Evolutionary conservation across 2,329 filamentous ascomycete species (phyloP), one percentile per base, ranked within the genome.

Genomic region (Paramyrothecium sp.): DNA sequence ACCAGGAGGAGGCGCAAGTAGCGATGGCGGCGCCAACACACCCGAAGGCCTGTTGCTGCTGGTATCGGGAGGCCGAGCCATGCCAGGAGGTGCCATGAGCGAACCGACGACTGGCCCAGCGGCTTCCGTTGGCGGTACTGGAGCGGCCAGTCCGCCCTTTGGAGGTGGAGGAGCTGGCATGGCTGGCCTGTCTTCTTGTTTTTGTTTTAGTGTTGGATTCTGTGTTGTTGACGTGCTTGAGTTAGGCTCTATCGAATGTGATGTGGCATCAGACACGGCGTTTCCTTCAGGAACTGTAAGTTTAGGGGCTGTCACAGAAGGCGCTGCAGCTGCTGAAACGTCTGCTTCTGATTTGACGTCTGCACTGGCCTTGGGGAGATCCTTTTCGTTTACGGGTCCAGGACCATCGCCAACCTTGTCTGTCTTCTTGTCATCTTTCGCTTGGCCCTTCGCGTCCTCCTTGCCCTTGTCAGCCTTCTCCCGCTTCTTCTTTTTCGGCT

Each of bases 401-500:
- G 47, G 5, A 7, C 20, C 20, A 21, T 55, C 59, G 51, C 21
- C 55, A 22, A 7, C 41, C 41, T 23, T 50, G 20, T 17, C 46
- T 44, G 19, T 41, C 48, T 21, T 53, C 46, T 48, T 51, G 20
- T 52, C 30, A 38, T 23, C 19, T 19, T 30, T 19, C 33, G 20
- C 49, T 38, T 61, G 54, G 1, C 59, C 65, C 57, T 66, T 67
- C 17, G 57, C 65, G 21, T 67, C 68, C 2, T 26, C 61, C 56
- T 68, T 68, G 5, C 53, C 65, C 64, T 77, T 75, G 4, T 74
- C 71, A 1, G 64, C 69, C 53, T 71, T 73, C 52, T 77, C 75
- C 57, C 78, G 74, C 69, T 86, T 88, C 71, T 81, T 77, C 58
- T 79, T 78, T 69, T 87, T 88, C 62, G 79, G 78, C 66, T 83